Percentiles rank a stretch among this genome's conserved stretches.
Conservation (phyloP, 2,329 filamentous ascomycete genomes). For the Aspergillus hortae region DNA sequence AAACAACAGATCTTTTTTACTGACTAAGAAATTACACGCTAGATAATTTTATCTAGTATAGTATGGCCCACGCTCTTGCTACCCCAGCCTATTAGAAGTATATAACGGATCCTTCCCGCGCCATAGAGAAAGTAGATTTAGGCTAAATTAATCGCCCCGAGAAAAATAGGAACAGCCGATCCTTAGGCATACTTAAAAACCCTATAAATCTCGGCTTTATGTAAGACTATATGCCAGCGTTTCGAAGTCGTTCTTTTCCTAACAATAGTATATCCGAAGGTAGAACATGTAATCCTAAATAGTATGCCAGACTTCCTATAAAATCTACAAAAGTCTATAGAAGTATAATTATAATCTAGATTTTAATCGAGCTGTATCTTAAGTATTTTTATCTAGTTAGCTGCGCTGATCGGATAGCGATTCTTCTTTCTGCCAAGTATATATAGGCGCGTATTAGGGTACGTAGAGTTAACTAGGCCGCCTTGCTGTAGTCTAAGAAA, state of each 20-base stretch:
- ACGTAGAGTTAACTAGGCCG: conserved; percentile 16
- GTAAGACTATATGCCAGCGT: background rate
- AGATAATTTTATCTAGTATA: background rate
- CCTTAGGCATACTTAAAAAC: conserved; percentile 10
- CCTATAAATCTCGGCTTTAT: conserved; percentile 18
- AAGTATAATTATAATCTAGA: conserved; percentile 24
- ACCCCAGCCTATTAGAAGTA: conserved; percentile 24
- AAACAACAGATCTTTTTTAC: background rate
- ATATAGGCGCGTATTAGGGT: conserved; percentile 22
- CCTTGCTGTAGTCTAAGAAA: conserved; percentile 20
- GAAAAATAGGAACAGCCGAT: conserved; percentile 24
- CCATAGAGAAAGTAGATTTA: conserved; percentile 20
- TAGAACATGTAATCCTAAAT: conserved; percentile 24
- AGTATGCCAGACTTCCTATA: conserved; percentile 24
- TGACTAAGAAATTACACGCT: background rate
- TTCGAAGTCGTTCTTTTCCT: conserved; percentile 13
- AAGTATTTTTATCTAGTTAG: conserved; percentile 16
- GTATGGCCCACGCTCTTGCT: background rate
- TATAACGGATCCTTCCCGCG: conserved; percentile 19
- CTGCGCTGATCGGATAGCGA: conserved; percentile 15
- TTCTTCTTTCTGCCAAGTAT: conserved; percentile 5
- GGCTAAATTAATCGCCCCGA: conserved; percentile 18
- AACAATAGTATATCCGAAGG: conserved; percentile 18
- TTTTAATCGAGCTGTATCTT: conserved; percentile 26
- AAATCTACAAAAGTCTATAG: conserved; percentile 19